These are phyloP conservation scores for Podosphaera leucotricha DNA, from an alignment of 2,329 filamentous ascomycete genomes.

Conservation along the genomic window DNA sequence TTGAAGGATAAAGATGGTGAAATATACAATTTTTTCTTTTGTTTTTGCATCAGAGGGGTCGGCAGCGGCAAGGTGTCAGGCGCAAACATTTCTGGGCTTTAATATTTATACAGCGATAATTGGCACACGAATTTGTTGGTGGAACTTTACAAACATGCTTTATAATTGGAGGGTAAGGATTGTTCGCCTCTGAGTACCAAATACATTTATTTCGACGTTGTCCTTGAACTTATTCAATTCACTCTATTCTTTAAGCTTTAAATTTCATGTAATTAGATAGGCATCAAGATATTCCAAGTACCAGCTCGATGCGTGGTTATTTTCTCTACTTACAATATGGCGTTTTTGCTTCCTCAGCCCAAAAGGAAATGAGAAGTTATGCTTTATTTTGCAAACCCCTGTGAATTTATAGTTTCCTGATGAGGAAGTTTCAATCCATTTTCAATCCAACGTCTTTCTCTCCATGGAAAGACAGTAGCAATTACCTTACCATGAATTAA, in stretches of 20 bases:
- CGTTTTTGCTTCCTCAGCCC: background rate
- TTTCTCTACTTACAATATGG: background rate
- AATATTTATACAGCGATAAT: conserved; percentile 16
- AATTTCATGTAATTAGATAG: conserved; percentile 18
- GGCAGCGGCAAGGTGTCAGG: conserved; percentile 16
- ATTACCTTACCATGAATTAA: conserved; percentile 67
- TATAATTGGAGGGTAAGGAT: background rate
- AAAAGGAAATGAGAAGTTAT: too few relatives aligned
- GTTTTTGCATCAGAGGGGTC: conserved; percentile 14
- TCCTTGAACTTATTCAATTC: conserved; percentile 12
- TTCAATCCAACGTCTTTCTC: conserved; percentile 26
- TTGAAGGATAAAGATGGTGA: conserved; percentile 38
- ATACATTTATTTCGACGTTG: conserved; percentile 6
- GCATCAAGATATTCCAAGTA: conserved; percentile 14
- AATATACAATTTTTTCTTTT: conserved; percentile 13
- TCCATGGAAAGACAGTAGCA: conserved; percentile 29
- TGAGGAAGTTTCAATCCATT: conserved; percentile 18
- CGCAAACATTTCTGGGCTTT: conserved; percentile 4
- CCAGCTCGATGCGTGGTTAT: background rate
- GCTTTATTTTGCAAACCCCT: background rate
- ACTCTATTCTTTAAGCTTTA: conserved; percentile 8
- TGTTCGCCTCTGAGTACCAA: background rate
- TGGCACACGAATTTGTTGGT: conserved; percentile 6
- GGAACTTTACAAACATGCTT: background rate
- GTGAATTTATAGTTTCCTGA: background rate